Evolutionary conservation across 2,329 filamentous ascomycete genomes (phyloP), one percentile per base, ranked within the genome.

Genomic region (Pseudocercospora eumusae): DNA sequence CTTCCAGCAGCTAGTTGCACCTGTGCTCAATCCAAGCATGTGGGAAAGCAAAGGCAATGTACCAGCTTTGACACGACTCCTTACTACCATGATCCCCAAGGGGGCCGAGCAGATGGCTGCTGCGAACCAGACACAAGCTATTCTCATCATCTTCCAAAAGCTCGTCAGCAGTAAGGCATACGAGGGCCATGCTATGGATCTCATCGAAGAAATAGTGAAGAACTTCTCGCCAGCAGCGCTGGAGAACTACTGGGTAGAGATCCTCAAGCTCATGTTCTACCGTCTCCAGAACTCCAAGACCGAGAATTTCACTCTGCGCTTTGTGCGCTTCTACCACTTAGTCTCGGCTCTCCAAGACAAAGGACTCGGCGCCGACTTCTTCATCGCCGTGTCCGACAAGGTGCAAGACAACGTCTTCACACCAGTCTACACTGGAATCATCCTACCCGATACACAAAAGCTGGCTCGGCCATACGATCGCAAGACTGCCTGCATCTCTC

Each of bases 21-120:
- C 92, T 4, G 85, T 98, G 31, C 84, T 99, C 50, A 86, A 86
- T 67, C 91, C 91, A n/a, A 79, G 85, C 1, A 83, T 96, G 66
- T 99, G 96, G 95, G 92, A 97, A 68, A 90, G 88, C 4, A 88
- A 89, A 73, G 95, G 95, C 71, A 99, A 97, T 71, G 89, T 97
- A 1, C 96, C 96, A 5, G 95, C 93, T 3, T 86, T 96, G 69
- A 90, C 92, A 27, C 88, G 95, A 61, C 83, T 99, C 53, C 80
- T 99, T 52, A 87, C 89, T 10, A 90, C 92, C 15, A 89, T 98
- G 69, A 89, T 98, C 68, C 88, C 91, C 15, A 88, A 90, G 68
- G 90, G 89, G 25, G 84, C 88, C 3, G 81, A 87, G 61, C 83
- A 86, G 47, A 92, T 99, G 69, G 80, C 90, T 18, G 83, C 86